These are phyloP conservation scores for Eucalyptus paniculata DNA, from an alignment of 345 rosid species.

Conservation along the genomic window DNA sequence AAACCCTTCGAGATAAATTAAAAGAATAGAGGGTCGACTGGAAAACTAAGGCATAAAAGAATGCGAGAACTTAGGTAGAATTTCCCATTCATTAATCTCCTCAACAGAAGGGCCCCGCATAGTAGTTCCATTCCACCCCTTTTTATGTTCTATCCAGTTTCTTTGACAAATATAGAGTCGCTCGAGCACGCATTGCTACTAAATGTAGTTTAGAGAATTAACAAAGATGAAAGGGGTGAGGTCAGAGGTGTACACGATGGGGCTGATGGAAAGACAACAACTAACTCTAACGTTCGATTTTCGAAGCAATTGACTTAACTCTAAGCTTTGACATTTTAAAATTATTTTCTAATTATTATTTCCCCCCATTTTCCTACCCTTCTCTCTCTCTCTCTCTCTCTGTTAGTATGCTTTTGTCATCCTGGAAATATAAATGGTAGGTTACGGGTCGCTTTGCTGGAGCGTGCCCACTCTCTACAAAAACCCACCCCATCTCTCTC, in stretches of 20 bases:
- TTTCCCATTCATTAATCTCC: neutral
- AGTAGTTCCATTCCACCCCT: neutral
- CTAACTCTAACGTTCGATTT: neutral
- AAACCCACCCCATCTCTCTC: neutral
- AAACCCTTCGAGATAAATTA: neutral
- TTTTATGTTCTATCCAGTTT: neutral
- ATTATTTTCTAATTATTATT: neutral
- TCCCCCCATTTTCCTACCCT: neutral
- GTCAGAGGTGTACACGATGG: neutral
- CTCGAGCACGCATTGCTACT: neutral
- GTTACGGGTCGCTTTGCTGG: neutral
- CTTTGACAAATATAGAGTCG: neutral
- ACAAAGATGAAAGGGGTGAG: neutral
- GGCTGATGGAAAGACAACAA: neutral
- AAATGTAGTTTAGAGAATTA: neutral
- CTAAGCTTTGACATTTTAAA: neutral
- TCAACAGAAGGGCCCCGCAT: neutral
- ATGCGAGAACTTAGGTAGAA: neutral
- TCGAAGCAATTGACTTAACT: neutral
- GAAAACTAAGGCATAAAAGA: neutral
- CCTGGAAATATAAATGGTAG: neutral
- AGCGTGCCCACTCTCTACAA: neutral
- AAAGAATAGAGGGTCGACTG: neutral
- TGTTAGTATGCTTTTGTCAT: neutral
- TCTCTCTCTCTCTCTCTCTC: neutral